phyloP scores from a whole-genome alignment of 805 yeast species.

The Cyberlindnera samutprakarnensis region DNA sequence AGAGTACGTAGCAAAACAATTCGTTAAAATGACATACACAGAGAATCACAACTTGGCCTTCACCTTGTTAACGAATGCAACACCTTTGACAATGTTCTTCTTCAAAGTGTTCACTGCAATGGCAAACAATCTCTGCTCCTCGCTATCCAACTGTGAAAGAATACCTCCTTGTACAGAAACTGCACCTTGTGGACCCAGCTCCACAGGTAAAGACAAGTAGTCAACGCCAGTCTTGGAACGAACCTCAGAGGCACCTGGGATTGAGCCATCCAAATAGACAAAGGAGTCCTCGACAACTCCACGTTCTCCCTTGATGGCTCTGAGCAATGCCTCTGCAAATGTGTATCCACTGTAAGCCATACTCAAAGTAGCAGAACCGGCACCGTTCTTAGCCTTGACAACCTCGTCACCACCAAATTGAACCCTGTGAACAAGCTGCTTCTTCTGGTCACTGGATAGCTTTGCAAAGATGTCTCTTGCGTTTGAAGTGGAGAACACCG shows the following conservation, averaged over 20 bases:
- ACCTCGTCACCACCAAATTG: constrained; percentile 98
- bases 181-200: constrained; percentile 46
- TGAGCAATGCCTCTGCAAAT: constrained; percentile 48
- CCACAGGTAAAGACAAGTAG: constrained; percentile 60
- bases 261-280: constrained; percentile 37
- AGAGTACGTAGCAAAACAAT: neutral
- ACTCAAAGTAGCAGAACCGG: constrained; percentile 90
- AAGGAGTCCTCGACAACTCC: constrained; percentile 40
- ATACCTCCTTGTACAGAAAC: constrained; percentile 46
- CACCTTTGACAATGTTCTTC: constrained; percentile 54
- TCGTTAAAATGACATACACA: neutral
- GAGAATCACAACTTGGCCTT: constrained; percentile 17
- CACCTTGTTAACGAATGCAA: constrained; percentile 30
- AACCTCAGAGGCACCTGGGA: constrained; percentile 19
- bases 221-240: constrained; percentile 20
- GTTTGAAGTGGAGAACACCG: constrained; percentile 37
- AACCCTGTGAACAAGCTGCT: constrained; percentile 69
- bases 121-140: constrained; percentile 48
- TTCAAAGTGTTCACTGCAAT: constrained; percentile 49
- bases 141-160: constrained; percentile 38
- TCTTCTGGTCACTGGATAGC: constrained; percentile 18
- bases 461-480: constrained; percentile 10
- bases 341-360: constrained; percentile 94
- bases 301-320: constrained; percentile 25
- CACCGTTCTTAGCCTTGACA: constrained; percentile 90